These are phyloP conservation scores for Paramecium biaurelia DNA, from an alignment of 73 alveolate species.

Conservation along the genomic window DNA sequence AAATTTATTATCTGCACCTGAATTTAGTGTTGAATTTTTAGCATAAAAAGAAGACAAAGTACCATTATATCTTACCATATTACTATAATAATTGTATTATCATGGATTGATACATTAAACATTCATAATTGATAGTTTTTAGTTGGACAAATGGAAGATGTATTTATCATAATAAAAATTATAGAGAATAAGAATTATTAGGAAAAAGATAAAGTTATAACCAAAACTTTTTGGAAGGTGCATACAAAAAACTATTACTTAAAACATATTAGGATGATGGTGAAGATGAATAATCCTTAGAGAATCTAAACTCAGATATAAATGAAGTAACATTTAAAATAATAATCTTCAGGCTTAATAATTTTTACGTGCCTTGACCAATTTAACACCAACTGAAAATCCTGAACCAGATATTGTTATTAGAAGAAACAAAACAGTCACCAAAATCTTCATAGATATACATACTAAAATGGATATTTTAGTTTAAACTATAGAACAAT, in stretches of 20 bases:
- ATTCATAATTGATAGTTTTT: neutral
- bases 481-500: neutral
- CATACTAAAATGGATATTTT: conserved; percentile 31
- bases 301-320: neutral
- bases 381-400: conserved; percentile 11
- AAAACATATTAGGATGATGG: neutral
- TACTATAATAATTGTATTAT: neutral
- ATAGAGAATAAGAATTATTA: neutral
- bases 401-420: conserved; percentile 52
- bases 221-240: conserved; percentile 32
- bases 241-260: neutral
- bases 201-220: conserved; percentile 22
- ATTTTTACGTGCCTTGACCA: neutral
- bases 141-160: neutral
- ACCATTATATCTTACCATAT: conserved; percentile 8
- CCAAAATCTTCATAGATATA: neutral
- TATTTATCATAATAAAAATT: neutral
- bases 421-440: conserved; percentile 11
- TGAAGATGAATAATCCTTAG: neutral
- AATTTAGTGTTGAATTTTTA: neutral
- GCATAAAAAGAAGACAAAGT: neutral
- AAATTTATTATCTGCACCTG: neutral
- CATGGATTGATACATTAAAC: conserved; percentile 3
- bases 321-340: neutral
- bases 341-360: neutral